Conservation (phyloP, 2,329 filamentous ascomycete genomes). For the Furcasterigmium sp. region DNA sequence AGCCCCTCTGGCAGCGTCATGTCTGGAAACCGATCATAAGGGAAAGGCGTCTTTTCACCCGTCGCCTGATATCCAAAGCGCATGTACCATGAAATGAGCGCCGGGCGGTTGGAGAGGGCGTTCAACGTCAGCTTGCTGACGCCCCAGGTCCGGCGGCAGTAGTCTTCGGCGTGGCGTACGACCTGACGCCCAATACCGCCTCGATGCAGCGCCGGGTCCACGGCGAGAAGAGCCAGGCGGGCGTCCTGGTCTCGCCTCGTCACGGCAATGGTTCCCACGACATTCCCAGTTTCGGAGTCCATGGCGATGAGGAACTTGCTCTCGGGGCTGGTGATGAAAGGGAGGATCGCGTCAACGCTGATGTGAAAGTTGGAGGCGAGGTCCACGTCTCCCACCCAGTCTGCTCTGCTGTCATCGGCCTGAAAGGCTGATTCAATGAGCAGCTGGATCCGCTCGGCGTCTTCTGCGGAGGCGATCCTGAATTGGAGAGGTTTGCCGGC, state of each 20-base stretch:
- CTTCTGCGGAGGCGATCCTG: constrained; percentile 27
- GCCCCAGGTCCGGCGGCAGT: constrained; percentile 21
- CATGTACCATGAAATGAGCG: constrained; percentile 28
- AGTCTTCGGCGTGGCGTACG: constrained; percentile 23
- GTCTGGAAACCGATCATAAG: constrained; percentile 13
- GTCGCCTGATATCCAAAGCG: constrained; percentile 26
- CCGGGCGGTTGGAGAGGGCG: constrained; percentile 24
- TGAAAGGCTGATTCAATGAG: constrained; percentile 35
- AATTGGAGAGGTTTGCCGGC: constrained; percentile 21
- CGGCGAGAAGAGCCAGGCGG: constrained; percentile 27
- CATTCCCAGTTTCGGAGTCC: constrained; percentile 6
- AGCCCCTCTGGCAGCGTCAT: constrained; percentile 20
- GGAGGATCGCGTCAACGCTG: constrained; percentile 14
- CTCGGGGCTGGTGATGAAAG: constrained; percentile 20
- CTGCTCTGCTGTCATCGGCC: constrained; percentile 26
- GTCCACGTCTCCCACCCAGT: constrained; percentile 27
- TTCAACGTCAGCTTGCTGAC: constrained; percentile 22
- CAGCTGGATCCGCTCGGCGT: constrained; percentile 26
- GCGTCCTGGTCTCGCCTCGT: constrained; percentile 17
- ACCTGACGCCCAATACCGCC: constrained; percentile 25
- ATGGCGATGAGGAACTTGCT: constrained; percentile 23
- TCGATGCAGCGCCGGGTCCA: constrained; percentile 22
- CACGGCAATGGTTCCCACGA: constrained; percentile 23
- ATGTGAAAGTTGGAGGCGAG: constrained; percentile 18
- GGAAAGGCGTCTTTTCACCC: constrained; percentile 26